Evolutionary conservation across 23 red algal genomes (phyloP).

Genomic region (Gracilariopsis chorda): DNA sequence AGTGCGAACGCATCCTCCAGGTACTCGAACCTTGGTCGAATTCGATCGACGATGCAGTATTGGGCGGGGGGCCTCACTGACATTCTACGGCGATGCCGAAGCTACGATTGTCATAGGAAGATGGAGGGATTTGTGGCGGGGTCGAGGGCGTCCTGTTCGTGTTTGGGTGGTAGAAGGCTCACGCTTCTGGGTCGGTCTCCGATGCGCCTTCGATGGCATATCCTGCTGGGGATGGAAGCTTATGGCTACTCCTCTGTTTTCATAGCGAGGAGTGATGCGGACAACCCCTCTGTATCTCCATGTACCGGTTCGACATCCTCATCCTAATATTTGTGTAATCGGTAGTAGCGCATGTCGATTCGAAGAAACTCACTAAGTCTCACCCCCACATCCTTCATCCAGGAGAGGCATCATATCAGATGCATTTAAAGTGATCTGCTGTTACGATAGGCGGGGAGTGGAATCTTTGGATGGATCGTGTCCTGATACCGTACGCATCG

Average conservation of each 20-base stretch:
- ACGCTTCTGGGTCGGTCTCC: conserved; percentile 39
- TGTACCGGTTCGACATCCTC: too few relatives aligned
- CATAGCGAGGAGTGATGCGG: neutral
- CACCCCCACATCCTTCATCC: too few relatives aligned
- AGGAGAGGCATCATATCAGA: too few relatives aligned
- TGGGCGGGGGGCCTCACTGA: conserved; percentile 18
- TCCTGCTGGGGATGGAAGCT: conserved; percentile 62
- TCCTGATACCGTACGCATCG: too few relatives aligned
- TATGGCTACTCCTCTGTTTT: conserved; percentile 36
- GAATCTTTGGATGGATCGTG: too few relatives aligned
- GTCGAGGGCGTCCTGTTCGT: conserved; percentile 13
- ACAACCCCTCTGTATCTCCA: neutral
- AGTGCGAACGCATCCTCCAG: neutral
- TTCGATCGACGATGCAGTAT: conserved; percentile 46
- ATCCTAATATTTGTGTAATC: too few relatives aligned
- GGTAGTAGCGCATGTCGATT: too few relatives aligned
- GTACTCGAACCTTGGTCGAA: conserved; percentile 16
- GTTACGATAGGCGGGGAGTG: too few relatives aligned
- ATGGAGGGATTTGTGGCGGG: conserved; percentile 41
- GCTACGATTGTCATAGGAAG: conserved; percentile 15
- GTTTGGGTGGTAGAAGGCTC: conserved; percentile 20
- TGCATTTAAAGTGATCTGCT: too few relatives aligned
- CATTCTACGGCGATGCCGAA: conserved; percentile 36
- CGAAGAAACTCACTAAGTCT: too few relatives aligned
- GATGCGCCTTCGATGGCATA: conserved; percentile 13